Evolutionary conservation across 768 basidiomycete species (phyloP), one percentile per base, ranked within the genome.

Genomic region (Pisolithus orientalis): DNA sequence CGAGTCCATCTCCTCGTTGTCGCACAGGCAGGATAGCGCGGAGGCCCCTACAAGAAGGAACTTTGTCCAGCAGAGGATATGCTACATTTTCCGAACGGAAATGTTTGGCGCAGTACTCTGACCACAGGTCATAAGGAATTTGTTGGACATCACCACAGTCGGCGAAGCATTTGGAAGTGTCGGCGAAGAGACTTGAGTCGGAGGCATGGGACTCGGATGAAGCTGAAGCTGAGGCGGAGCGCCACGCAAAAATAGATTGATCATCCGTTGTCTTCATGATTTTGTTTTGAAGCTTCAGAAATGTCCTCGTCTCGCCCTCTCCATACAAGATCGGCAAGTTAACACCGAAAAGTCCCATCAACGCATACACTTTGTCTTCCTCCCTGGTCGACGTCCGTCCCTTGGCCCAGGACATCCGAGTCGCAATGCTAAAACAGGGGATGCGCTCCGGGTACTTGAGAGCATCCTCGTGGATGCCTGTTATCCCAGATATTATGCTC

Each of bases 221-320:
- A 14, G 40, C n/a, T 14, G 40, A 25, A 6, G 25, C n/a, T 5
- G 17, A 10, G 9, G n/a, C 17, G 21, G 46, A 11, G 14, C 24
- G 27, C 53, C 53, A 53, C 38, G 53, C 52, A 31, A 55, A 43
- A 7, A 55, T 55, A n/a, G 53, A 48, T 31, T 53, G 52, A 46
- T 54, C 46, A n/a, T 53, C 38, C 13, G 54, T 54, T 21, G 21
- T 39, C 24, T 39, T 53, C 6, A 48, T 54, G 21, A 55, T 55
- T 24, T 55, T 52, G 4, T 24, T 17, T 27, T 55, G 54, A 10
- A 60, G 43, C 34, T 60, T 52, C 37, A 40, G 46, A 32, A 61
- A 60, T 11, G 60, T 56, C 28, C 42, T 57, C 25, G 32, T 50
- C 27, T 49, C 60, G 7, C 60, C 59, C 17, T 57, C 59, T n/a